Evolutionary conservation across 1,139 yeast genomes (phyloP), one percentile per base, ranked within the genome.

Genomic region (Lodderomyces pseudojiufengensis): DNA sequence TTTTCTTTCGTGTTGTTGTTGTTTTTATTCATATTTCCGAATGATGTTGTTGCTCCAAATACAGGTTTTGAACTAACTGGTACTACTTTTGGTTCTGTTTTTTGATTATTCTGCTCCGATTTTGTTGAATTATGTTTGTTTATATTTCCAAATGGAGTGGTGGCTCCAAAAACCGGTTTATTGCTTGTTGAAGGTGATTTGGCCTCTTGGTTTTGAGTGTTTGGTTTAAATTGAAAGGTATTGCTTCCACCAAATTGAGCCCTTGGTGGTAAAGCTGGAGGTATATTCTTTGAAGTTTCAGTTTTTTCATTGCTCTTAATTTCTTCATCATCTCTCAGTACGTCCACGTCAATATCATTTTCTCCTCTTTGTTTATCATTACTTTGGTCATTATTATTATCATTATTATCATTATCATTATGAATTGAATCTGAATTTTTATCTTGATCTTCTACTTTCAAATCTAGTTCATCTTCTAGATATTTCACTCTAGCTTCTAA

Each of bases 31-130:
- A 35, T 31, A 24, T 70, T 76, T n/a, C 82, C 82, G 59, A 82
- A 81, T 1, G 79, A 52, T 2, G 74, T 67, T n/a, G 75, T 59
- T 6, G 78, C 57, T 4, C 75, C 75, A 52, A 69, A 69, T 1
- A 61, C 67, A 2, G 68, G 69, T 37, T 52, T 55, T 9, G 47
- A 37, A 16, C 45, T 34, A 14, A 28, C 32, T 20, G 44, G 34
- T 14, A 31, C 36, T 9, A 32, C 18, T 20, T 31, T 14, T 3
- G 43, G 24, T 7, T 39, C 44, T n/a, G 16, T 21, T 38, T 15
- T n/a, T 48, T n/a, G 47, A 33, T 38, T 48, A 25, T n/a, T 33
- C 8, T 15, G 32, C 42, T 52, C 49, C 14, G 58, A 52, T 21
- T 38, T 45, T 31, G 35, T 47, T 4, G 59, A 63, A 1, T 65